Base-by-base conservation (phyloP, 176 grass and related monocot genomes). In the Carex scoparia region DNA sequence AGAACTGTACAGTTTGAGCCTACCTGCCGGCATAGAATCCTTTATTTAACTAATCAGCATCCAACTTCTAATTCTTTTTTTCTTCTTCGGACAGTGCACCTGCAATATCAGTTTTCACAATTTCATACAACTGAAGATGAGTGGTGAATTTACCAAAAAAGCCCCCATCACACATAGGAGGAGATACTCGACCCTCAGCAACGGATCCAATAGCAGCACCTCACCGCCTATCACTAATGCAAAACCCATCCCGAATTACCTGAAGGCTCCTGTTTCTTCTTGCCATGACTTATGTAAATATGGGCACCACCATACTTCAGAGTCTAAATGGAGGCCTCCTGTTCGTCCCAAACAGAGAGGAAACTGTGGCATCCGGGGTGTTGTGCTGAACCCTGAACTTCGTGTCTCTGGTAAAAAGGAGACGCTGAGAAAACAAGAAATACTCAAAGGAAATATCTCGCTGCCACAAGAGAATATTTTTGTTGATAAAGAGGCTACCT, bases 281-380 rank as follows among this genome's bases (percentile, higher is more conserved):
- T 98, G 96, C 79, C 96, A 98, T 84, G 91, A 95, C 51, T 80
- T 67, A 28, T 98, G 96, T 81, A 98, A 95, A 86, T 95, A 65
- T 76, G 96, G 93, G 51, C 61, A 53, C n/a, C 68, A 86, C n/a
- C 91, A 94, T 72, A 88, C 80, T 63, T 58, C 66, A 66, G 88
- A 94, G 81, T 66, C 90, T 28, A 94, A 94, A 85, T 65, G 65
- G 16, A 79, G 23, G 65, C 90, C 85, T 79, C 81, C 81, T 4
- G n/a, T 86, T 79, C 84, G 5, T 75, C 77, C 59, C 11, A 85
- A 49, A 73, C 58, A 61, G 44, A 80, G 44, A 67, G 40, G 27
- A 32, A 83, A 83, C 19, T 15, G 12, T 11, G 81, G 44, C 27
- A 83, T 83, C 11, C 81, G 44, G 3, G 81, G 81, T 0, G 81